These are phyloP conservation scores for Thraustochytrium sp. DNA, from an alignment of 352 stramenopile genomes.

Conservation along the genomic window DNA sequence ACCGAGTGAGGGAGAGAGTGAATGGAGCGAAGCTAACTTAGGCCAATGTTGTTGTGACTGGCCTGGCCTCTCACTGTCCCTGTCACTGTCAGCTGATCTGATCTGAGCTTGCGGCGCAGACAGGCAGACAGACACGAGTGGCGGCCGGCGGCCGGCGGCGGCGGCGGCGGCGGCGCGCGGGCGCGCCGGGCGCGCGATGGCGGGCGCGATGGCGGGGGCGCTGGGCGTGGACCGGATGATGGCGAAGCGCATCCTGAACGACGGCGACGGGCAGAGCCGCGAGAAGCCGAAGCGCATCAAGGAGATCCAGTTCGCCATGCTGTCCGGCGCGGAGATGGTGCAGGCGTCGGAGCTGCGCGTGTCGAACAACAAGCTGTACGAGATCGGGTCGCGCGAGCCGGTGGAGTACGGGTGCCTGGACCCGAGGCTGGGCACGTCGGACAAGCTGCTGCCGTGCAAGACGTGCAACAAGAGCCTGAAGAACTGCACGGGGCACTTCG, in stretches of 20 bases:
- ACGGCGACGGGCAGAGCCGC: constrained; percentile 22
- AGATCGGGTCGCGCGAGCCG: constrained; percentile 86
- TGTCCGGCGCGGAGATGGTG: constrained; percentile 91
- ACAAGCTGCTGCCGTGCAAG: constrained; percentile 91
- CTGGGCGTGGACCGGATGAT: background rate
- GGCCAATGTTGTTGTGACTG: too few relatives aligned
- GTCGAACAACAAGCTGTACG: constrained; percentile 85
- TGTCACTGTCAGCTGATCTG: too few relatives aligned
- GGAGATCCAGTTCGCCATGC: constrained; percentile 94
- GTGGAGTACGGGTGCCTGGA: constrained; percentile 88
- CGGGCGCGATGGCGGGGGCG: too few relatives aligned
- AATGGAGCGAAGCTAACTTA: too few relatives aligned
- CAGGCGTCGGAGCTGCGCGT: constrained; percentile 46
- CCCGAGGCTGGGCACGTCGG: constrained; percentile 90
- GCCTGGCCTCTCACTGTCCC: too few relatives aligned
- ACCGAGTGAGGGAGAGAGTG: too few relatives aligned
- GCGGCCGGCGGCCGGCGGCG: too few relatives aligned
- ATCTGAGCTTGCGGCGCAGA: too few relatives aligned
- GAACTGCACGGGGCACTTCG: constrained; percentile 95
- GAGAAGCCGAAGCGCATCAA: constrained; percentile 83
- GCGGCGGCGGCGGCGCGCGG: too few relatives aligned
- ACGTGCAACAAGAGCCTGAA: constrained; percentile 82
- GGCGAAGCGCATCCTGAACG: constrained; percentile 9
- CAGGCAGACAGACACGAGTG: too few relatives aligned
- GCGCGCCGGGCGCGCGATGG: too few relatives aligned